phyloP scores from a whole-genome alignment of 495 filamentous ascomycete species.

The Trichoderma gamsii region DNA sequence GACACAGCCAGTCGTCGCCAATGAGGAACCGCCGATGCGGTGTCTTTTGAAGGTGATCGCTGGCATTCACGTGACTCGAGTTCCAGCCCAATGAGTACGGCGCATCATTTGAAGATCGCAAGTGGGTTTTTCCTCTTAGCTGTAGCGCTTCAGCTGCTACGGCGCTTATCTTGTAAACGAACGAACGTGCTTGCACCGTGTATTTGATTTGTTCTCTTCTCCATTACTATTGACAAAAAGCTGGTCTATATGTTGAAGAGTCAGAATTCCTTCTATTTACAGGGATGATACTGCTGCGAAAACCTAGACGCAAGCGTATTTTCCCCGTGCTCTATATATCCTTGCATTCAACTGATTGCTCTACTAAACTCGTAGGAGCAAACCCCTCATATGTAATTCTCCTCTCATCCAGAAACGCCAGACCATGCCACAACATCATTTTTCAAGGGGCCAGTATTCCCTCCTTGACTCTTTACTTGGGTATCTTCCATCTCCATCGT shows the following conservation, averaged over 20 bases:
- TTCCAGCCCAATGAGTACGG: not conserved
- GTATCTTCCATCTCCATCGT: not conserved
- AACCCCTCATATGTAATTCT: not conserved
- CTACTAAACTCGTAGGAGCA: not conserved
- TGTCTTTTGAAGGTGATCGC: not conserved
- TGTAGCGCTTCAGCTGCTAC: not conserved
- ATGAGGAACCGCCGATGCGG: not conserved
- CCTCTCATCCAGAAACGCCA: not conserved
- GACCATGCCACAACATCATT: not conserved
- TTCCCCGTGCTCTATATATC: not conserved
- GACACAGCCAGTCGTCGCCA: not conserved
- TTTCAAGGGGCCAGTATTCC: not conserved
- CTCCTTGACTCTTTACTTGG: not conserved
- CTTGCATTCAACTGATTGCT: not conserved
- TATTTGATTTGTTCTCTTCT: no score
- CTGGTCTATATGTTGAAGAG: no score
- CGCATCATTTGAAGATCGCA: conserved; percentile 2
- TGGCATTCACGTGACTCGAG: not conserved
- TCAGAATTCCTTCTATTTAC: not conserved
- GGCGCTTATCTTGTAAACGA: not conserved
- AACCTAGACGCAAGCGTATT: not conserved
- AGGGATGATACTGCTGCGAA: not conserved
- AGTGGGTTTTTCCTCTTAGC: not conserved
- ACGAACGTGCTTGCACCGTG: no score
- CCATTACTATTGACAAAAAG: no score